Percentiles rank a stretch among this genome's conserved stretches.
These are phyloP conservation scores for Candida railenensis DNA, from an alignment of 805 yeast genomes.

Conservation along the genomic window DNA sequence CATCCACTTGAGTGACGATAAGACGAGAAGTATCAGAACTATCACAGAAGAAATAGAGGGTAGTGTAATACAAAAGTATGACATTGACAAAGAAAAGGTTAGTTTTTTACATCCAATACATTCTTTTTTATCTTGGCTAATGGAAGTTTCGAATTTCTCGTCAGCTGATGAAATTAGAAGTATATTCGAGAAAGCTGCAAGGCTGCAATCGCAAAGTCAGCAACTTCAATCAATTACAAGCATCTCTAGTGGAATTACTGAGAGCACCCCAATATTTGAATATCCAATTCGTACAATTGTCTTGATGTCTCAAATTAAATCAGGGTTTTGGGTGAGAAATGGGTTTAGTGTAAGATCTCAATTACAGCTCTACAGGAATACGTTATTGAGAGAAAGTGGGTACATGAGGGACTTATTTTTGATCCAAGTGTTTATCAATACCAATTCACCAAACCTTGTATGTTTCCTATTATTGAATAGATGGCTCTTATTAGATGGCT, in stretches of 20 bases:
- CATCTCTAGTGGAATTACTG: conserved; percentile 13
- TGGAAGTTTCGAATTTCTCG: conserved; percentile 49
- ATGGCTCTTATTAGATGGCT: conserved; percentile 58
- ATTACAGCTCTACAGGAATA: conserved; percentile 70
- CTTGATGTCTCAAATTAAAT: conserved; percentile 75
- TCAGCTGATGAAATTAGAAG: conserved; percentile 19
- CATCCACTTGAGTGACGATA: conserved; percentile 15
- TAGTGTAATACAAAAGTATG: conserved; percentile 18
- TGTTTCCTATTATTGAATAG: conserved; percentile 60
- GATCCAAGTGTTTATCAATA: conserved; percentile 60
- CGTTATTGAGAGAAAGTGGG: conserved; percentile 81
- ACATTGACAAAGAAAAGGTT: conserved; percentile 43
- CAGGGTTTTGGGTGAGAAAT: conserved; percentile 93
- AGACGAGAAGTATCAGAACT: conserved; percentile 6
- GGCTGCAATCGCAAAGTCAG: not conserved
- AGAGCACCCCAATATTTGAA: conserved; percentile 49
- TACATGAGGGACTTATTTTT: conserved; percentile 75
- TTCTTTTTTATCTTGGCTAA: conserved; percentile 66
- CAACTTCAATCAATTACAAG: not conserved
- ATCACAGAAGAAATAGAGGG: conserved; percentile 23
- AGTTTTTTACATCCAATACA: conserved; percentile 83
- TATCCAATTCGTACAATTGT: conserved; percentile 78
- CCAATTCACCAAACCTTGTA: conserved; percentile 52
- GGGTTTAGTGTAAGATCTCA: conserved; percentile 82
- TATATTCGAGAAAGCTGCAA: conserved; percentile 16